Evolutionary conservation across 1,284 basidiomycete species (phyloP).

Genomic region (Papiliotrema flavescens): DNA sequence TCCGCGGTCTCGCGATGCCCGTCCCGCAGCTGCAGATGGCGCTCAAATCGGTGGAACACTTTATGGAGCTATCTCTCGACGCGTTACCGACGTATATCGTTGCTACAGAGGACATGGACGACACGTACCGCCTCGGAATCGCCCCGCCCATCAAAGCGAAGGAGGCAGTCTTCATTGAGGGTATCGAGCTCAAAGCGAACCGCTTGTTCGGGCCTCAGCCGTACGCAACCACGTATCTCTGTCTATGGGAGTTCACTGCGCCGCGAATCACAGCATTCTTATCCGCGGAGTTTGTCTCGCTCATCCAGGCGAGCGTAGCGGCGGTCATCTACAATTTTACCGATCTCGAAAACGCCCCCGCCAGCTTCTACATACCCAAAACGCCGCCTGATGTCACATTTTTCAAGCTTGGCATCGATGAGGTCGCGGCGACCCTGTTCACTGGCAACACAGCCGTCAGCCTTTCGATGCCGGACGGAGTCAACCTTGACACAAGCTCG

Average conservation of each 20-base stretch:
- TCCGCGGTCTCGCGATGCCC: conserved; percentile 55
- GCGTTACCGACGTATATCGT: conserved; percentile 59
- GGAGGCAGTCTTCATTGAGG: conserved; percentile 60
- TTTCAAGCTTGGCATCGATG: conserved; percentile 59
- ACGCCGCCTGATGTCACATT: conserved; percentile 78
- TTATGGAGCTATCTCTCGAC: conserved; percentile 83
- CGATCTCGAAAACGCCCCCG: conserved; percentile 75
- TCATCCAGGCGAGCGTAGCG: conserved; percentile 57
- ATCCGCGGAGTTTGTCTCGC: conserved; percentile 57
- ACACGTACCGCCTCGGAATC: conserved; percentile 38
- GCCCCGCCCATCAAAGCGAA: conserved; percentile 19
- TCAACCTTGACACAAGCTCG: conserved; percentile 68
- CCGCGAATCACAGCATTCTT: conserved; percentile 61
- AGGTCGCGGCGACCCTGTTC: conserved; percentile 58
- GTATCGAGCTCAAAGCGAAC: conserved; percentile 73
- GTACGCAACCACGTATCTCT: conserved; percentile 76
- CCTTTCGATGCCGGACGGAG: conserved; percentile 58
- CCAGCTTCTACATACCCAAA: conserved; percentile 61
- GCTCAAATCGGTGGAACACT: conserved; percentile 74
- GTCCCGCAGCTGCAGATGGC: conserved; percentile 69
- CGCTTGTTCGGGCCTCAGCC: conserved; percentile 84
- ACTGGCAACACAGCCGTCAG: conserved; percentile 58
- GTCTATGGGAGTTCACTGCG: conserved; percentile 78
- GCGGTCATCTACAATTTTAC: conserved; percentile 66
- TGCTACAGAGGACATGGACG: conserved; percentile 55